Evolutionary conservation across 306 rosid species (phyloP), one percentile per base, ranked within the genome.

Genomic region (Rosa persica): DNA sequence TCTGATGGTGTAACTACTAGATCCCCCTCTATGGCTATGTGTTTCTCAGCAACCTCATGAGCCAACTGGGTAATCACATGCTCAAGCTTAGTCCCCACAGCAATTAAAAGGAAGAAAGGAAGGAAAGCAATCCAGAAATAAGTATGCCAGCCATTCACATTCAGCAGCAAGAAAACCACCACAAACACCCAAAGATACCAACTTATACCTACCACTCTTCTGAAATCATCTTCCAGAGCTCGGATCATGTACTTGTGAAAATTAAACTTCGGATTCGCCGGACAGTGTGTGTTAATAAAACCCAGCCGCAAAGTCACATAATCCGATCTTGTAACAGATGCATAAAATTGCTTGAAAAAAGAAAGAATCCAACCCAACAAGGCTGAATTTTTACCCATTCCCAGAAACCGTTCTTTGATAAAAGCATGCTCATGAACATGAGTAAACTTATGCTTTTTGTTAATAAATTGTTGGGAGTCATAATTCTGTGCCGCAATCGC

Each of bases 41-140:
- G 97, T 75, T 84, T 94, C 87, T 94, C 98, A 44, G 98, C 97
- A 75, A 94, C 98, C 81, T 92, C 98, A 46, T 88, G 85, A 76
- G 97, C 98, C 84, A 94, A 82, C 81, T 92, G 95, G 80, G 78
- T 74, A 66, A 94, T 94, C 23, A 94, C 85, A 77, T 92, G 98
- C 86, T 84, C 98, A 80, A 94, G 90, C 89, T 94, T 94, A 38
- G 98, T 85, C 51, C 98, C 98, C 81, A 94, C 97, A 67, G 98
- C 94, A 79, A 94, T 88, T 44, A 94, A 86, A 86, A 94, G 93
- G 68, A 88, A 0, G 65, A 94, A 66, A 67, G 98, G 98, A 81
- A 92, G 1, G 85, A 94, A 92, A 68, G 98, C 97, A 72, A 94
- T 88, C 98, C 98, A 94, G 88, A 94, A 94, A 79, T 94, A 94